Evolutionary conservation across 2,329 filamentous ascomycete genomes (phyloP), one percentile per base, ranked within the genome.

Genomic region (Teratosphaeria gauchensis): DNA sequence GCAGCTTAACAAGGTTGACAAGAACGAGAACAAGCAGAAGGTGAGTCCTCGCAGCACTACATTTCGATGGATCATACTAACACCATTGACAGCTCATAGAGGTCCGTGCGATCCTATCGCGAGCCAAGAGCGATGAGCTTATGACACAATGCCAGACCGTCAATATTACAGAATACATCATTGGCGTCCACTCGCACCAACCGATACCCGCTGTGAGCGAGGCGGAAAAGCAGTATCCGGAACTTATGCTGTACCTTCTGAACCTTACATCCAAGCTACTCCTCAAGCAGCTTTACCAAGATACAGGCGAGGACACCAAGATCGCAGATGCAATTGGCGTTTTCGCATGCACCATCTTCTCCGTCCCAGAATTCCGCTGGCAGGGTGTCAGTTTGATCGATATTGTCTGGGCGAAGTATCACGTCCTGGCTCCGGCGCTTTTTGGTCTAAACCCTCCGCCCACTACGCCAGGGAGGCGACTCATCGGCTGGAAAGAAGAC

Each of bases 341-440:
- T 28, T 79, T 92, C 28, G 81, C 86, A 0, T 87, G 87, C 6
- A 84, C 86, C 63, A 81, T 95, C 32, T 92, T 95, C 70, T 87
- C 88, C 0, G 79, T 82, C 56, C 79, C 83, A 19, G 79, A 83
- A 16, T 71, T 68, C 57, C 63, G 64, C 14, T 88, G 89, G 68
- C 77, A 82, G 57, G 88, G 85, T 80, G 81, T 85, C 55, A 86
- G 84, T 8, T 78, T 95, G 59, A 86, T 90, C 56, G 89, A 95
- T 69, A 89, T 97, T 60, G 79, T 97, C 32, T 86, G 95, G 68
- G 87, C 92, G 57, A 96, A 97, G 73, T 88, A 89, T 68, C 85
- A 91, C 60, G 79, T 88, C 16, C 80, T 84, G 3, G 95, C 90
- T 67, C 92, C 94, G 0, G 86, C 91, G 1, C 78, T 99, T 0